These are phyloP conservation scores for Pestalotiopsis sp. DNA, from an alignment of 2,329 filamentous ascomycete species.

Conservation along the genomic window DNA sequence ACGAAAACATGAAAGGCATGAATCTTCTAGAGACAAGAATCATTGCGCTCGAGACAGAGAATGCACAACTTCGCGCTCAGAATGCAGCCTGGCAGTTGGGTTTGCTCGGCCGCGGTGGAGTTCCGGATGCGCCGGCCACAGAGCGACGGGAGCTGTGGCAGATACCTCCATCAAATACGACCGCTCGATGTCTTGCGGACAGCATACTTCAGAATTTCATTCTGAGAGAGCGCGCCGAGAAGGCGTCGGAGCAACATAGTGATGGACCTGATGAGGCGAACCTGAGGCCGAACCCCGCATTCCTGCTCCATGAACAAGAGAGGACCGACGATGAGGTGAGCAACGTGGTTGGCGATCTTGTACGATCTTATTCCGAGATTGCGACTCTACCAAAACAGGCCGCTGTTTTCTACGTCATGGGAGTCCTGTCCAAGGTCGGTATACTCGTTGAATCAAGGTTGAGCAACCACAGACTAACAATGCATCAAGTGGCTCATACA, in stretches of 20 bases:
- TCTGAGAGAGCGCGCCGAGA: slow-evolving; percentile 21
- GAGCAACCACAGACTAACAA: background rate
- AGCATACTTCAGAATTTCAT: slow-evolving; percentile 32
- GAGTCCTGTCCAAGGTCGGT: slow-evolving; percentile 29
- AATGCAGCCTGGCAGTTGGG: slow-evolving; percentile 32
- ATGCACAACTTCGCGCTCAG: slow-evolving; percentile 30
- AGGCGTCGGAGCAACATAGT: slow-evolving; percentile 8
- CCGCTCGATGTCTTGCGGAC: slow-evolving; percentile 28
- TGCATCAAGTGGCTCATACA: slow-evolving; percentile 30
- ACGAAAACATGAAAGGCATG: slow-evolving; percentile 24
- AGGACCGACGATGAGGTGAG: slow-evolving; percentile 32
- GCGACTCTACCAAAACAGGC: slow-evolving; percentile 31
- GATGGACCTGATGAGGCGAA: background rate
- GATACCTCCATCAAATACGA: slow-evolving; percentile 24
- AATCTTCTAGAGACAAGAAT: slow-evolving; percentile 21
- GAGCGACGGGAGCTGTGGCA: slow-evolving; percentile 24
- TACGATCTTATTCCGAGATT: slow-evolving; percentile 33
- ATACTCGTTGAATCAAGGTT: background rate
- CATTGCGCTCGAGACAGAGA: slow-evolving; percentile 27
- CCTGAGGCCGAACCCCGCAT: slow-evolving; percentile 25
- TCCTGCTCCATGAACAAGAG: slow-evolving; percentile 25
- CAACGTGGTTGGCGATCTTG: slow-evolving; percentile 33
- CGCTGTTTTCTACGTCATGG: slow-evolving; percentile 33
- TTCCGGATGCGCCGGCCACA: background rate
- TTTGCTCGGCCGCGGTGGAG: slow-evolving; percentile 24